Evolutionary conservation across 2,329 filamentous ascomycete genomes (phyloP), one percentile per base, ranked within the genome.

Genomic region (Bisporella sp.): DNA sequence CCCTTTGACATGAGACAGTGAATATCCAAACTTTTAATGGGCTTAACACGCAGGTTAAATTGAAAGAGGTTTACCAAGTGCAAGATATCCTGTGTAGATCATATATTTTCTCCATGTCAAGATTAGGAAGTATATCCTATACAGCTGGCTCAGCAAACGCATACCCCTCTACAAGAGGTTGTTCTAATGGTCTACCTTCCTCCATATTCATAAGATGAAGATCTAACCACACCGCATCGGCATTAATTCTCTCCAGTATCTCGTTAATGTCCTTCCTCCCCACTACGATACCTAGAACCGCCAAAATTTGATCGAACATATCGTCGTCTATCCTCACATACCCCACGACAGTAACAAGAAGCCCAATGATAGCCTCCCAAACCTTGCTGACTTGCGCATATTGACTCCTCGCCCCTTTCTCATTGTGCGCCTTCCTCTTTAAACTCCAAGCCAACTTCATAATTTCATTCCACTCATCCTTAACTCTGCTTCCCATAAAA

Each of bases 401-500:
- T 49, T 72, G 69, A 4, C 79, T 79, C 29, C 83, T 66, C 0
- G 76, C 70, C 4, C 68, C 64, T 48, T 50, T 54, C 47, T 52
- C 56, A 44, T 66, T 50, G 3, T 68, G 72, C 70, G 77, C 76
- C 72, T 83, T 48, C n/a, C 35, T 37, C 35, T 9, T 8, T 37
- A 37, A 37, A 8, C 8, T n/a, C 8, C 8, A n/a, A 37, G 35
- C 35, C 21, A 21, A 21, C 62, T 66, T 68, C 47, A 84, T 69
- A 29, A 81, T 68, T 12, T 75, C 71, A 47, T 68, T 70, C 85
- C 87, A 96, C 51, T 89, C 83, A 4, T 79, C 80, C 64, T 86
- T 81, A 54, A 96, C 79, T 5, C 93, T 76, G 0, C 80, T 82
- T 33, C 77, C 74, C 69, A 97, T 80, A 63, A 99, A 99, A 54